Percentiles rank a stretch among this genome's conserved stretches.
Conservation (phyloP, 1,284 basidiomycete species). For the Coriolopsis trogii region DNA sequence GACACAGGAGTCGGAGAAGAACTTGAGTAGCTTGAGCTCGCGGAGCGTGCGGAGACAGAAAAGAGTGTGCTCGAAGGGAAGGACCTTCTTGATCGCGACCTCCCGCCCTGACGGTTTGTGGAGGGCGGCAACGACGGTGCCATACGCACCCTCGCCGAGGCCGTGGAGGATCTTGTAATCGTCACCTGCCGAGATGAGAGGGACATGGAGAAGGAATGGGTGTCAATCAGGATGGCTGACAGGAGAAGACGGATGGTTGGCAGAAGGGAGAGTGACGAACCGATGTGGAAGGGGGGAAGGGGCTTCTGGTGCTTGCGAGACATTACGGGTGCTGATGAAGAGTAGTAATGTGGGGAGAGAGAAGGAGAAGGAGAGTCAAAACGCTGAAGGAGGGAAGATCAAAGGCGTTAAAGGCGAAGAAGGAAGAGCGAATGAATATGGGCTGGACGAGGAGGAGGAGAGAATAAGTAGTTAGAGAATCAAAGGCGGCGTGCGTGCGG, state of each 20-base stretch:
- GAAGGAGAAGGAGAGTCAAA: constrained; percentile 13
- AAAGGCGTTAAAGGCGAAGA: constrained; percentile 23
- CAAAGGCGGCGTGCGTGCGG: neutral
- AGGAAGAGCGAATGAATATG: constrained; percentile 12
- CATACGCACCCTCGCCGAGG: constrained; percentile 79
- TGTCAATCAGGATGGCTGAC: constrained; percentile 6
- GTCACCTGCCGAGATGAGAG: constrained; percentile 48
- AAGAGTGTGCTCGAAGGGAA: constrained; percentile 84
- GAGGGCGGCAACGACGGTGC: constrained; percentile 70
- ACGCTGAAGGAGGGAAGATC: constrained; percentile 22
- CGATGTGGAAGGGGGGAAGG: constrained; percentile 70
- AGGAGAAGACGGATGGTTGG: neutral
- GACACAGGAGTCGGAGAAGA: constrained; percentile 82
- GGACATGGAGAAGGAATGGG: neutral
- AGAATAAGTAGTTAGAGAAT: constrained; percentile 10
- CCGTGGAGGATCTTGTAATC: constrained; percentile 78
- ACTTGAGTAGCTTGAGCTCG: constrained; percentile 81
- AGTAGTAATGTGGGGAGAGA: constrained; percentile 7
- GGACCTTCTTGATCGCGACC: constrained; percentile 84
- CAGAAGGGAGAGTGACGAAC: no score
- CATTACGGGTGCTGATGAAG: constrained; percentile 17
- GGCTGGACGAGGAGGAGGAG: neutral
- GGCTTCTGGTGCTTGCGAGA: constrained; percentile 40
- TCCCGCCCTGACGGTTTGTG: constrained; percentile 65
- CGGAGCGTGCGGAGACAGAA: constrained; percentile 79